phyloP scores from a whole-genome alignment of 2,329 filamentous ascomycete genomes.

The Fusarium oligoseptatum region DNA sequence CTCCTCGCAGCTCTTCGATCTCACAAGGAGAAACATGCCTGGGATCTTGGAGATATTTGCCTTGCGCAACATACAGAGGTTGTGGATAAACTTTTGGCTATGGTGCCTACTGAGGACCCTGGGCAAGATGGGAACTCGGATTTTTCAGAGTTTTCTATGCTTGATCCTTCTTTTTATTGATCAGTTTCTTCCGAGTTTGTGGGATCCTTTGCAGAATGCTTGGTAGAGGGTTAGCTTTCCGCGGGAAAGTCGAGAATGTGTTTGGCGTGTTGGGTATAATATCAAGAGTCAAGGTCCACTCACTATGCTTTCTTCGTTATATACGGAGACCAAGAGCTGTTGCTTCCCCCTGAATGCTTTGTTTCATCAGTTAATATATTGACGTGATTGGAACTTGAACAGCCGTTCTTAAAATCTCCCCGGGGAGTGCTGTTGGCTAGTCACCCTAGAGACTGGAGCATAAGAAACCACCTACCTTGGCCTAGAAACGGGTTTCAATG shows the following conservation, averaged over 20 bases:
- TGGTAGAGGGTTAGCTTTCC: slow-evolving; percentile 40
- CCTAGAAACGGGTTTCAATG: neutral
- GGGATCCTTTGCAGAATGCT: slow-evolving; percentile 53
- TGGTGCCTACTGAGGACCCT: slow-evolving; percentile 43
- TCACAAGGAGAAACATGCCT: slow-evolving; percentile 56
- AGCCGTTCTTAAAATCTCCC: neutral
- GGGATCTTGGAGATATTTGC: slow-evolving; percentile 66
- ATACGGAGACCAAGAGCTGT: no score
- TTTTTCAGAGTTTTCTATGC: slow-evolving; percentile 48
- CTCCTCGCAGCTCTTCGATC: slow-evolving; percentile 55
- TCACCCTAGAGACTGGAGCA: neutral
- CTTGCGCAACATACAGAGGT: slow-evolving; percentile 62
- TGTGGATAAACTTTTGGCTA: slow-evolving; percentile 58
- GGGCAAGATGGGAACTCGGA: slow-evolving; percentile 30
- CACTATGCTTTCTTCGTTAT: no score
- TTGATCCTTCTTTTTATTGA: slow-evolving; percentile 52
- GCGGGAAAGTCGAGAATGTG: neutral
- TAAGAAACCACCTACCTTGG: neutral
- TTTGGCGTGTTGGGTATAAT: neutral
- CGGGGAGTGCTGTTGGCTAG: neutral
- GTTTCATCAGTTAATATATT: neutral
- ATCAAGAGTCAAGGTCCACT: no score
- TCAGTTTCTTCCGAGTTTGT: slow-evolving; percentile 52
- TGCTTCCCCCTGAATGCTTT: no score
- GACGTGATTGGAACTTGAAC: neutral